Base-by-base conservation (phyloP, 1,139 yeast genomes). In the Meyerozyma athensensis region DNA sequence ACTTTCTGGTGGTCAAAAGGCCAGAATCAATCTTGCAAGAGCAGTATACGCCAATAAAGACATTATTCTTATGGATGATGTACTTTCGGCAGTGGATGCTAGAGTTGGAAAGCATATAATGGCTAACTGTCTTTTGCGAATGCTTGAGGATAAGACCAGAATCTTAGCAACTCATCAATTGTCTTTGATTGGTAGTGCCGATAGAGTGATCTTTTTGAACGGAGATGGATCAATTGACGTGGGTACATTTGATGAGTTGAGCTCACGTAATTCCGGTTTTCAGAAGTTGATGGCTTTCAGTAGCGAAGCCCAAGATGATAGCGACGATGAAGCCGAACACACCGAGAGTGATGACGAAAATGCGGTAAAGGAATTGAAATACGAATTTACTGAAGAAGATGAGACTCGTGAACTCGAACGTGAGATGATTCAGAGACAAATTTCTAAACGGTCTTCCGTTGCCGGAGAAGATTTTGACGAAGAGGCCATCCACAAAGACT, bases 1-100 rank as follows among this genome's bases (percentile, higher is more conserved):
- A 2, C 43, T 51, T 8, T 47, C 51, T 7, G 56, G 56, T 12
- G 56, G 56, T 8, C 56, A 51, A 36, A 50, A 50, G 40, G 56
- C 56, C 10, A 44, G 56, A 40, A 46, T 51, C 37, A 46, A 39
- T 35, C 43, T 51, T 46, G 56, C 56, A 10, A 41, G 56, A 14
- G 53, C 56, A 3, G 52, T 47, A 7, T 51, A 51, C 39, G 42
- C 45, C 13, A 41, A 39, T 24, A 40, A 44, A 10, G 43, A 42
- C 18, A 45, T 43, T 18, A 39, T 50, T 32, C 40, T 50, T 21
- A 40, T 50, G 33, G 56, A 51, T 36, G 56, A 51, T 32, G 52
- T 51, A 7, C 43, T 51, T 19, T 41, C 46, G 19, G 56, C 56
- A 4, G 56, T 51, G 4, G 56, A 51, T 30, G 43, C 53, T 4